Conservation (phyloP, 1,139 yeast genomes). For the Geotrichum candidum region DNA sequence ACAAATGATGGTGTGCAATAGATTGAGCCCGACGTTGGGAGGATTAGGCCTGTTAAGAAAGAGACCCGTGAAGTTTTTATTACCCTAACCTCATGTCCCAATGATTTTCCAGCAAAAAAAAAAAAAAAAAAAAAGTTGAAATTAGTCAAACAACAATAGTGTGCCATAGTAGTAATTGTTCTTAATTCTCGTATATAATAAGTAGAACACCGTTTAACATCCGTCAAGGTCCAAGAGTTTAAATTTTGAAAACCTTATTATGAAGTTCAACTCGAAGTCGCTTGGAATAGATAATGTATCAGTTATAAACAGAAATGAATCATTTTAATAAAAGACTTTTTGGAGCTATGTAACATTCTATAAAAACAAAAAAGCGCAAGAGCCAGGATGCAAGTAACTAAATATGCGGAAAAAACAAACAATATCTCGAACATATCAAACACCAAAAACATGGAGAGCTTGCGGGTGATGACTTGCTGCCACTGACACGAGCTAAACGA, state of each 20-base stretch:
- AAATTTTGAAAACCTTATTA: no score
- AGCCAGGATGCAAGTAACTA: neutral
- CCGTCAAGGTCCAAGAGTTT: no score
- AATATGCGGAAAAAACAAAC: neutral
- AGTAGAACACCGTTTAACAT: no score
- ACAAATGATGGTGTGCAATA: neutral
- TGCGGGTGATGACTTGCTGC: neutral
- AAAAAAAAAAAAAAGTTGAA: neutral
- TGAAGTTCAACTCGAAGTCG: no score
- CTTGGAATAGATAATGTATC: neutral
- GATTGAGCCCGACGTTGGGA: neutral
- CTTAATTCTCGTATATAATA: no score
- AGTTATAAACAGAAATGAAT: neutral
- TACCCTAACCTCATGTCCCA: neutral
- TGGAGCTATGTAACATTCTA: neutral
- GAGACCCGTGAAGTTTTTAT: neutral
- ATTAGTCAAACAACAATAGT: neutral
- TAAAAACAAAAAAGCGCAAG: neutral
- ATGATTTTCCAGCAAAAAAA: neutral
- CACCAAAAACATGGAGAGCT: neutral
- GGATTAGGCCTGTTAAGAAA: neutral
- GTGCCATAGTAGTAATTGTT: neutral
- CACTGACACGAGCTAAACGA: neutral
- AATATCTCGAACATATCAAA: neutral
- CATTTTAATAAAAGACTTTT: neutral